These are phyloP conservation scores for Athelia psychrophila DNA, from an alignment of 1,284 basidiomycete genomes.

Conservation along the genomic window DNA sequence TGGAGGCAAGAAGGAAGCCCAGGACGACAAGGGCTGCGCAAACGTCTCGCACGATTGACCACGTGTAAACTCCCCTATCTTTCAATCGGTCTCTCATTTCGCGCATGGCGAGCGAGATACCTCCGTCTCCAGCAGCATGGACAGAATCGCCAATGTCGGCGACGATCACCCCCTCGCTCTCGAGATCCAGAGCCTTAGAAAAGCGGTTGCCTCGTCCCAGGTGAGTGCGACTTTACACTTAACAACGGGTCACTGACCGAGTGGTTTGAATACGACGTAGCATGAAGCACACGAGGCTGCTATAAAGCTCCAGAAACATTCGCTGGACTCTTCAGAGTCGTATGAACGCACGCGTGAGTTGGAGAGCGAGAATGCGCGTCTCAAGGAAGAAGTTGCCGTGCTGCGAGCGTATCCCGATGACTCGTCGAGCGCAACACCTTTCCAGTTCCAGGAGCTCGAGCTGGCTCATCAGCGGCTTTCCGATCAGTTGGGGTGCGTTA, in stretches of 20 bases:
- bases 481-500: conserved; percentile 47
- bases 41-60: too few relatives aligned
- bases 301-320: conserved; percentile 61
- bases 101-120: neutral
- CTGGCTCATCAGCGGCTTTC: conserved; percentile 65
- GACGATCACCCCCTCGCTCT: conserved; percentile 63
- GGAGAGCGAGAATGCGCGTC: conserved; percentile 53
- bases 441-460: conserved; percentile 59
- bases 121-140: conserved; percentile 9
- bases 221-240: conserved; percentile 29
- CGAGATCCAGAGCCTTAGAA: conserved; percentile 62
- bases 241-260: conserved; percentile 3
- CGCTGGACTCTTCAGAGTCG: conserved; percentile 48
- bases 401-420: conserved; percentile 50
- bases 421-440: conserved; percentile 39
- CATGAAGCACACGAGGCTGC: conserved; percentile 66
- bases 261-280: conserved; percentile 31
- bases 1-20: too few relatives aligned
- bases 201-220: conserved; percentile 67
- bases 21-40: too few relatives aligned
- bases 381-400: conserved; percentile 49
- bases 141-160: conserved; percentile 22
- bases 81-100: neutral
- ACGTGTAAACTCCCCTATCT: too few relatives aligned
- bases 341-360: conserved; percentile 45